Base-by-base conservation (phyloP, 2,329 filamentous ascomycete genomes). In the Xylaria sp. region DNA sequence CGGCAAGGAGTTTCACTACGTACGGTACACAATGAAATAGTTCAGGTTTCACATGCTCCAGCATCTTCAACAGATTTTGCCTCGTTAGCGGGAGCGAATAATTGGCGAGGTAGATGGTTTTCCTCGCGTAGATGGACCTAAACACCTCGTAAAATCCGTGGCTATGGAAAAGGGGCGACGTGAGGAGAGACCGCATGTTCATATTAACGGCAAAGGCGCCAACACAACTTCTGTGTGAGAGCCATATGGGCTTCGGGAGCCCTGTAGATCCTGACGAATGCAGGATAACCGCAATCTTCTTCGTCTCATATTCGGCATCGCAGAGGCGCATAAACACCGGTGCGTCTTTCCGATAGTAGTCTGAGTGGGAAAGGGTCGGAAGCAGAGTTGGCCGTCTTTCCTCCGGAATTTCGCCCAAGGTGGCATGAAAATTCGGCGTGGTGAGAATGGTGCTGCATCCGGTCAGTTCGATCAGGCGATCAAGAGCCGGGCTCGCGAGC, bases 11-110 rank as follows among this genome's bases (percentile, higher is more conserved):
- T 71, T 89, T 88, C 48, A 90, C 75, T 0, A 85, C 83, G 68
- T 89, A 90, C 0, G 88, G 88, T 2, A 90, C 88, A 28, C 80
- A 83, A 69, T 87, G 84, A 60, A 89, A 82, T 48, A 86, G 82
- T 59, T 89, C 81, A 0, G 84, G 81, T 48, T 82, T 75, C 28
- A 82, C 74, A 0, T 76, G 75, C 1, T 78, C 74, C 75, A 86
- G 77, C 3, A 81, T 82, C 23, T 78, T 76, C 0, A 85, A 74
- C 9, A 86, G 74, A 41, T 80, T 80, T 28, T 78, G 77, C 3
- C 79, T 80, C 0, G 87, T 87, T 23, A 88, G 75, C 1, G 86
- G 86, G 25, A 87, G 72, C 8, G 78, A 78, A 4, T 84, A 80
- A 65, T 85, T 86, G 72, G 83, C 84, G 64, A 88, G 78, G 66